Evolutionary conservation across 176 grass and related monocot genomes (phyloP).

Genomic region (Paspalum notatum): DNA sequence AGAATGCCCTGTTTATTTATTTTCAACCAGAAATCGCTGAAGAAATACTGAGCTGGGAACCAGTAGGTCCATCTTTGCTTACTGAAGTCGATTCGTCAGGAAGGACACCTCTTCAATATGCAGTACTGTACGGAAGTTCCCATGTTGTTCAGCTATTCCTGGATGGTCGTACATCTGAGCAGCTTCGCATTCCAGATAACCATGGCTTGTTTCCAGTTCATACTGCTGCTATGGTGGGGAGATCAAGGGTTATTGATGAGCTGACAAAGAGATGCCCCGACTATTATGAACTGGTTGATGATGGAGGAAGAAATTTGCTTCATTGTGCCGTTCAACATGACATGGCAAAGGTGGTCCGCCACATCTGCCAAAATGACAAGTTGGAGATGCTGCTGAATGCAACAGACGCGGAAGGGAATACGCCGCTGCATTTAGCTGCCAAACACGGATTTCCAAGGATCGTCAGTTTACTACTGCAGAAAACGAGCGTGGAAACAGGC

Average conservation of each 20-base stretch:
- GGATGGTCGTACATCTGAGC: background rate
- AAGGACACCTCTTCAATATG: slow-evolving; percentile 52
- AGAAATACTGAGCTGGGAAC: slow-evolving; percentile 19
- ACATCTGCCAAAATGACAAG: background rate
- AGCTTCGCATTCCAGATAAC: slow-evolving; percentile 18
- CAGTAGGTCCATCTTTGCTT: background rate
- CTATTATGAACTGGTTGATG: slow-evolving; percentile 29
- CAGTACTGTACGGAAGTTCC: background rate
- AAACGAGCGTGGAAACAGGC: background rate
- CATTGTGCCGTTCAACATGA: slow-evolving; percentile 20
- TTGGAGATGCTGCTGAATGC: slow-evolving; percentile 23
- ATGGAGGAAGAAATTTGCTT: slow-evolving; percentile 41
- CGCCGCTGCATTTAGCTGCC: slow-evolving; percentile 46
- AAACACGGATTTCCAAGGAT: background rate
- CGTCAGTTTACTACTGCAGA: slow-evolving; percentile 18
- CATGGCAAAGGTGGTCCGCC: background rate
- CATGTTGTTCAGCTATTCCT: slow-evolving; percentile 21
- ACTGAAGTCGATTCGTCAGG: slow-evolving; percentile 34
- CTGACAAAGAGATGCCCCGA: slow-evolving; percentile 16
- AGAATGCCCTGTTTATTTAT: background rate
- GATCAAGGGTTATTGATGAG: background rate
- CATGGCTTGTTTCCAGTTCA: slow-evolving; percentile 41
- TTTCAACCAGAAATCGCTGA: slow-evolving; percentile 16
- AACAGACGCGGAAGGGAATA: slow-evolving; percentile 40
- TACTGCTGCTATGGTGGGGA: background rate